Evolutionary conservation across 805 yeast genomes (phyloP), one percentile per base, ranked within the genome.

Genomic region (Ogataea nitratoaversa): DNA sequence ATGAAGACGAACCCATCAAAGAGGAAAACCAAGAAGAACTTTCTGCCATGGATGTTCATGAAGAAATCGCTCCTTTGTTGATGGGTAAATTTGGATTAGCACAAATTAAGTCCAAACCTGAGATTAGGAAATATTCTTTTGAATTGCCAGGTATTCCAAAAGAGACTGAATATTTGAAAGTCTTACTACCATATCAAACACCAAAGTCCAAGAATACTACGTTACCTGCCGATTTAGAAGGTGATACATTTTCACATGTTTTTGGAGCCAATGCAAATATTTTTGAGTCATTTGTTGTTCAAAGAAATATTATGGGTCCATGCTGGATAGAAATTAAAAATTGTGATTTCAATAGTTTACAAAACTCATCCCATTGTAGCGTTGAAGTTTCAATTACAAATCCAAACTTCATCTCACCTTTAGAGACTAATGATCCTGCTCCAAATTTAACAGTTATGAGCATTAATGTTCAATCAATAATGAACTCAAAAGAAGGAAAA

Each of bases 281-380:
- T 19, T 89, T 93, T 59, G 99, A 93, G 66, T 72, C 86, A 11
- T 88, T 93, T 62, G 93, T 88, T 9, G 53, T 90, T 19, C 87
- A 82, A 59, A 72, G 85, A 51, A 81, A 83, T 50, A 72, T 93
- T 33, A 90, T 88, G 96, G 99, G 99, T 8, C 99, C 99, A 3
- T 89, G 98, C 60, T 93, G 99, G 99, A 67, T 93, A 38, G 84
- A 84, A 36, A 70, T 93, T 38, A 68, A 72, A 32, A 72, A 76
- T 37, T 83, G 82, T 36, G 79, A 82, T 46, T 83, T 84, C 50
- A 57, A 60, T 19, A 60, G 76, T 0, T 60, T 82, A 30, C 73
- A 71, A 38, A 82, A 80, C 53, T 72, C 84, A 2, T 81, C 95
- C 0, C 91, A 90, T 65, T 86, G 95, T 63, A 76, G 76, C 41